Conservation (phyloP, 495 filamentous ascomycete genomes). For the Hypoxylon lienhwacheense region DNA sequence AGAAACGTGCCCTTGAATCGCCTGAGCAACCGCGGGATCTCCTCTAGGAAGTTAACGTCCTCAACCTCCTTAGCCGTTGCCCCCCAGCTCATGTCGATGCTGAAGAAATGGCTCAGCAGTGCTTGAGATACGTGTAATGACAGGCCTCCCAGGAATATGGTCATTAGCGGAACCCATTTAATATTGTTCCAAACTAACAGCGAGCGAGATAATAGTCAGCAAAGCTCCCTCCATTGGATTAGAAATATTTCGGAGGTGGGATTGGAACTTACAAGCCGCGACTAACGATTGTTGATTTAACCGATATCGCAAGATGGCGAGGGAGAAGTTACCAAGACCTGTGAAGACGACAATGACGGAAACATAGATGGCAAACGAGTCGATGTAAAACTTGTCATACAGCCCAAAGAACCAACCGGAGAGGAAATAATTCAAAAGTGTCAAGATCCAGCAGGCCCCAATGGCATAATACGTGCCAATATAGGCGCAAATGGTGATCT, state of each 20-base stretch:
- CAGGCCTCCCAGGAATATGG: conserved; percentile 65
- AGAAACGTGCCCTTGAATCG: conserved; percentile 64
- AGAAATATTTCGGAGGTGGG: neutral
- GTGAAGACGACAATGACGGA: conserved; percentile 61
- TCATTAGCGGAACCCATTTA: conserved; percentile 65
- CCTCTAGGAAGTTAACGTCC: conserved; percentile 61
- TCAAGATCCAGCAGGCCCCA: conserved; percentile 65
- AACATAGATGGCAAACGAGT: conserved; percentile 62
- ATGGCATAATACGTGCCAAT: conserved; percentile 78
- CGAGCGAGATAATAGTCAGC: conserved; percentile 17
- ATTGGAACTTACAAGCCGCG: conserved; percentile 37
- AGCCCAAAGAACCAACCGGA: conserved; percentile 61
- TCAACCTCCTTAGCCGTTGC: conserved; percentile 66
- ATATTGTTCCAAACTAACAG: conserved; percentile 59
- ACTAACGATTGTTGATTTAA: conserved; percentile 47
- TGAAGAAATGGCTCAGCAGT: conserved; percentile 62
- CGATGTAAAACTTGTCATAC: conserved; percentile 64
- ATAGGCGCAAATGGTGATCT: conserved; percentile 72
- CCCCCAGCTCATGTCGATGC: conserved; percentile 64
- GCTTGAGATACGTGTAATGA: conserved; percentile 65
- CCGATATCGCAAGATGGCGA: conserved; percentile 59
- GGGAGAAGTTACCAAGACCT: conserved; percentile 54
- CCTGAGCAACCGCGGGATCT: conserved; percentile 57
- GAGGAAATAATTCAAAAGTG: conserved; percentile 65
- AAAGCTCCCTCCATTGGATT: neutral